Evolutionary conservation across 2,329 filamentous ascomycete genomes (phyloP).

Genomic region (Gaeumannomyces tritici): DNA sequence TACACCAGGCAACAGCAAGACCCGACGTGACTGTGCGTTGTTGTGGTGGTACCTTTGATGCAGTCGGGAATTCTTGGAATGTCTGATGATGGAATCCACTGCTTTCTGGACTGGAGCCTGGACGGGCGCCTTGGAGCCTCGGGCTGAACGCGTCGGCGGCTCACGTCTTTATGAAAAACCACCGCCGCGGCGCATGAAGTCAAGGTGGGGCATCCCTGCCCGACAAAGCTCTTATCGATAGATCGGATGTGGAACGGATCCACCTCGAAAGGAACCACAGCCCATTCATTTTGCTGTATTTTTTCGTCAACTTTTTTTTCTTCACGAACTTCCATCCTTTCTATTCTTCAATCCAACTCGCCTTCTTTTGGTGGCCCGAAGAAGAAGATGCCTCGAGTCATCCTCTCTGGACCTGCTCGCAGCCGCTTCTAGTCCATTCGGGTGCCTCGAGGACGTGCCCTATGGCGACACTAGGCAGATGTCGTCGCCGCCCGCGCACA

Average conservation of each 20-base stretch:
- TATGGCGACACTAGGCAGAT: background rate
- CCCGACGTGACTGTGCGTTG: background rate
- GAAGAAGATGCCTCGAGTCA: background rate
- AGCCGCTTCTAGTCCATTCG: background rate
- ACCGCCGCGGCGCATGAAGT: background rate
- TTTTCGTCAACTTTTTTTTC: background rate
- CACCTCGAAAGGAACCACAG: background rate
- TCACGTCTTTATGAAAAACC: background rate
- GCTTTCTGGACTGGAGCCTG: background rate
- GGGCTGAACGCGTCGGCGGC: background rate
- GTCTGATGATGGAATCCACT: background rate
- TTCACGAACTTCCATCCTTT: background rate
- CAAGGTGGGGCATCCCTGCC: background rate
- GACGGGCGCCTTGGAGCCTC: background rate
- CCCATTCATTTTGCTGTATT: background rate
- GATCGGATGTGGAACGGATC: background rate
- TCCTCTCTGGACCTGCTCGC: background rate
- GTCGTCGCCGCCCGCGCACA: too few species aligned
- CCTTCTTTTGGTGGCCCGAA: background rate
- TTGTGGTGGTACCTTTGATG: background rate
- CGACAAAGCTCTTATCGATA: slow-evolving; percentile 1
- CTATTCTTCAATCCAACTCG: background rate
- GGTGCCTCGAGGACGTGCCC: background rate
- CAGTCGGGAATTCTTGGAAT: background rate
- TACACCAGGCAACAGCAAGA: background rate